A percentile compares a stretch with the other conserved stretches of the same genome.
These are phyloP conservation scores for Raffaelea arxii DNA, from an alignment of 2,329 filamentous ascomycete genomes.

Conservation along the genomic window DNA sequence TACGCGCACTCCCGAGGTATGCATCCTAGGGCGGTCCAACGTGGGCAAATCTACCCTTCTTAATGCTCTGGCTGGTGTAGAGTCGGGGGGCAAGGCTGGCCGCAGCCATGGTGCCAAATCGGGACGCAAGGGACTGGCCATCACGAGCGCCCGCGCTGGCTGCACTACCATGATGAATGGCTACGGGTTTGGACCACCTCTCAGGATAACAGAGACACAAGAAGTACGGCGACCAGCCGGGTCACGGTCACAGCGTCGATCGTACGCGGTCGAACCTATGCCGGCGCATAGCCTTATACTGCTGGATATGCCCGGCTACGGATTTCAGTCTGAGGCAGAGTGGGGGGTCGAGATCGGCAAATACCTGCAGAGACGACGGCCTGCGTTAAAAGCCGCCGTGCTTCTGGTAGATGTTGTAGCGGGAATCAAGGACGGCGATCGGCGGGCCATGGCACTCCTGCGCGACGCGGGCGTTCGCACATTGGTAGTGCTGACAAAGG, in stretches of 20 bases:
- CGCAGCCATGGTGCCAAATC: slow-evolving; percentile 16
- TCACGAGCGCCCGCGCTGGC: slow-evolving; percentile 40
- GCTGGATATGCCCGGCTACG: slow-evolving; percentile 28
- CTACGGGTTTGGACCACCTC: slow-evolving; percentile 40
- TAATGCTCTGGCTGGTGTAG: slow-evolving; percentile 60
- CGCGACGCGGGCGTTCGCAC: slow-evolving; percentile 34
- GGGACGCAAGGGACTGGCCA: slow-evolving; percentile 39
- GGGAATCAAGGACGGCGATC: slow-evolving; percentile 37
- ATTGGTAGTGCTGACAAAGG: slow-evolving; percentile 45
- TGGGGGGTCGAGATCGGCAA: slow-evolving; percentile 45
- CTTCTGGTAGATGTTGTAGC: slow-evolving; percentile 45
- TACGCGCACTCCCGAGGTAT: slow-evolving; percentile 49
- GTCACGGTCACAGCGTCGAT: slow-evolving; percentile 13
- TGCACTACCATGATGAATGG: slow-evolving; percentile 46
- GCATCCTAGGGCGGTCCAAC: slow-evolving; percentile 78
- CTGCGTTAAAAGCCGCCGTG: slow-evolving; percentile 39
- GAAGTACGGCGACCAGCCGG: slow-evolving; percentile 3
- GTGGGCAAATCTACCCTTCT: slow-evolving; percentile 85
- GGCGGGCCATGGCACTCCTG: slow-evolving; percentile 35
- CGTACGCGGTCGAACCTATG: slow-evolving; percentile 22
- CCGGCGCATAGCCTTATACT: slow-evolving; percentile 36
- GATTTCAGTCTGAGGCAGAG: slow-evolving; percentile 24
- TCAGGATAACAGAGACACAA: slow-evolving; percentile 4
- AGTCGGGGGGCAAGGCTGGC: slow-evolving; percentile 16
- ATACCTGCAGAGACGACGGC: slow-evolving; percentile 38